A percentile compares a stretch with the other conserved stretches of the same genome.
Evolutionary conservation across 192 early-diverging fungal genomes (phyloP).

Genomic region (Martensiomyces pterosporus): DNA sequence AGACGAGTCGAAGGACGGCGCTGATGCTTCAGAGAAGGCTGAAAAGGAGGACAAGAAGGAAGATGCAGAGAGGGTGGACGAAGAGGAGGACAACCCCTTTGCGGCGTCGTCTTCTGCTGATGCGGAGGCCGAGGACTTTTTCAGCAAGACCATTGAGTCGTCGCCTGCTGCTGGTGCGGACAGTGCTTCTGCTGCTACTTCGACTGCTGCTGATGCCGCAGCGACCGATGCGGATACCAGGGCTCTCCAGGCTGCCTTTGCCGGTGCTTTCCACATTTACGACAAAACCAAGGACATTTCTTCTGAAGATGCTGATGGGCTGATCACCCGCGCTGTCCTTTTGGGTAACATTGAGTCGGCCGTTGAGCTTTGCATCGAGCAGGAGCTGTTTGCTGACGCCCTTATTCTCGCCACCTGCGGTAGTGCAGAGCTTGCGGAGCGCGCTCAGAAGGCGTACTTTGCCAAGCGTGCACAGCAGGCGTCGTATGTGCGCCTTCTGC

Average conservation of each 20-base stretch:
- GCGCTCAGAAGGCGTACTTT: conserved; percentile 84
- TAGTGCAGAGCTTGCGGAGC: conserved; percentile 64
- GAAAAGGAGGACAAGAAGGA: conserved; percentile 1
- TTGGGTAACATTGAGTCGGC: conserved; percentile 92
- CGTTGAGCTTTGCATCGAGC: conserved; percentile 78
- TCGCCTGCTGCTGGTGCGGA: conserved; percentile 6
- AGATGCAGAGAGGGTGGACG: too few relatives aligned
- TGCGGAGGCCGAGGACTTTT: conserved; percentile 52
- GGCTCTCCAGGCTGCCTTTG: conserved; percentile 28
- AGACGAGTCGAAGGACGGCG: not conserved
- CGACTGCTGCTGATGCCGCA: not conserved
- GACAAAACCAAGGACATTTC: conserved; percentile 39
- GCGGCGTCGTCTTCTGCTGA: conserved; percentile 14
- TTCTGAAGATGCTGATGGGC: conserved; percentile 54
- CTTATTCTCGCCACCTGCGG: conserved; percentile 87
- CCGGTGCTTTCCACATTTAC: conserved; percentile 32
- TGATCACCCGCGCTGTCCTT: conserved; percentile 81
- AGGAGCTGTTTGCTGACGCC: conserved; percentile 81
- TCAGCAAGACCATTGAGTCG: conserved; percentile 27
- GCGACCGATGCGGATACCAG: conserved; percentile 10
- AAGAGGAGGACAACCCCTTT: conserved; percentile 29
- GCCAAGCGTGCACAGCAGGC: conserved; percentile 61
- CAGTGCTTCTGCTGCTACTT: conserved; percentile 5
- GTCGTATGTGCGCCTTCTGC: conserved; percentile 79
- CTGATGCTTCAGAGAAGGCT: conserved; percentile 9